Base-by-base conservation (phyloP, 1,284 basidiomycete genomes). In the Ceraceosorus guamensis region DNA sequence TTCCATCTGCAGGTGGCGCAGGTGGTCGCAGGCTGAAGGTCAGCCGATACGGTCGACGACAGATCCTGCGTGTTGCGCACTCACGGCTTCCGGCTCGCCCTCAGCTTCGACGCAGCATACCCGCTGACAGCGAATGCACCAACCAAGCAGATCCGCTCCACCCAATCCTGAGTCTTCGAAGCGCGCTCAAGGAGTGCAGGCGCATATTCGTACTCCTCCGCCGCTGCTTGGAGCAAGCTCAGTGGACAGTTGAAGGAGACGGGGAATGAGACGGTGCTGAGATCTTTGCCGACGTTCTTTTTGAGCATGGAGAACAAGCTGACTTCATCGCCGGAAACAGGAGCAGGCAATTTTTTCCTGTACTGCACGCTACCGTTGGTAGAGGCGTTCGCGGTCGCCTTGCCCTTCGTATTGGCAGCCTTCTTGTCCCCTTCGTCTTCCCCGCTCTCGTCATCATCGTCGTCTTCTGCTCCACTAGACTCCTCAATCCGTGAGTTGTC, bases 231-330 rank as follows among this genome's bases (percentile, higher is more conserved):
- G 7, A 76, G 59, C 16, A 76, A 57, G 4, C 70, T 73, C 10
- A 76, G 63, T 7, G 75, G 75, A 35, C 68, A 74, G 60, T 76
- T 76, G 69, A 76, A 76, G 3, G 72, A 67, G n/a, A 76, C 75
- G 41, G 75, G 75, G 61, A 76, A 76, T 8, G 68, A 71, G 47
- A 76, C 70, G 32, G 73, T 72, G n/a, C 73, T 70, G 2, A 76
- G 62, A 52, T 76, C 75, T 52, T 76, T 75, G 35, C 73, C 73
- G 49, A 95, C 87, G 70, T 91, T 93, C 79, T 91, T 93, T 79
- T 90, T 90, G 52, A 95, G 78, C 57, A 93, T 84, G 1, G 85
- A 79, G 68, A 93, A 89, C 45, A 95, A 78, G 64, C 87, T 90
- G 4, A 89, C 87, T 78, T 95, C 91, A 57, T 92, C 88, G 1